Percentiles rank a stretch among this genome's conserved stretches.
These are phyloP conservation scores for Collybia mongolica DNA, from an alignment of 768 basidiomycete genomes.

Conservation along the genomic window DNA sequence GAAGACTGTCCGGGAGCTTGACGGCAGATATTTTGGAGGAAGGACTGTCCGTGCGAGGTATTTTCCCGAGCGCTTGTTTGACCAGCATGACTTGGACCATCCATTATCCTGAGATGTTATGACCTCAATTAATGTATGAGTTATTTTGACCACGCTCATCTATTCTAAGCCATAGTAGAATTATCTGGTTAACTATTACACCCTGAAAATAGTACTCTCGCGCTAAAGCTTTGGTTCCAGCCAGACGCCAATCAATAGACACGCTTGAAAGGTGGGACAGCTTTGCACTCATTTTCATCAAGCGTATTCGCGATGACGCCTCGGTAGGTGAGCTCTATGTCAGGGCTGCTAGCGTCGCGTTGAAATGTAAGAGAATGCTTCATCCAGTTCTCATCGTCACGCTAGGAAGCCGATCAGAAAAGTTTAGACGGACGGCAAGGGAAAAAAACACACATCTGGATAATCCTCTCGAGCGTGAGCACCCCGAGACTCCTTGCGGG, in stretches of 20 bases:
- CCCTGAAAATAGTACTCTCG: conserved; percentile 6
- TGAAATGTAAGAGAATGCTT: conserved; percentile 96
- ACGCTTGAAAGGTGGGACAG: conserved; percentile 97
- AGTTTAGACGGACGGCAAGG: background rate
- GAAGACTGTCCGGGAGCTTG: conserved; percentile 92
- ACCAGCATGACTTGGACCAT: conserved; percentile 47
- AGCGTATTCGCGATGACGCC: conserved; percentile 81
- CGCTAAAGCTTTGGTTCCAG: too few species aligned
- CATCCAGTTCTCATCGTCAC: conserved; percentile 95
- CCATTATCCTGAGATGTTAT: conserved; percentile 26
- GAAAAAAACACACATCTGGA: conserved; percentile 66
- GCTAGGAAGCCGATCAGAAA: conserved; percentile 36
- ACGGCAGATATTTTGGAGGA: conserved; percentile 92
- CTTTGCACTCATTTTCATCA: conserved; percentile 95
- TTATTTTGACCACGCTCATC: conserved; percentile 1
- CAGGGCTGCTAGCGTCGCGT: conserved; percentile 67
- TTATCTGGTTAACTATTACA: conserved; percentile 5
- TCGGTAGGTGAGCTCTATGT: conserved; percentile 90
- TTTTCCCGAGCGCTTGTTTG: conserved; percentile 64
- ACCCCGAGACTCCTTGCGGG: conserved; percentile 96
- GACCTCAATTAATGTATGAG: background rate
- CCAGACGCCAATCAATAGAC: conserved; percentile 58
- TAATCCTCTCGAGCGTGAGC: conserved; percentile 98
- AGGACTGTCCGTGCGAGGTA: conserved; percentile 80
- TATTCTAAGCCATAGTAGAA: conserved; percentile 1